phyloP scores from a whole-genome alignment of 2,329 filamentous ascomycete species.

The Elsinoe perseae region DNA sequence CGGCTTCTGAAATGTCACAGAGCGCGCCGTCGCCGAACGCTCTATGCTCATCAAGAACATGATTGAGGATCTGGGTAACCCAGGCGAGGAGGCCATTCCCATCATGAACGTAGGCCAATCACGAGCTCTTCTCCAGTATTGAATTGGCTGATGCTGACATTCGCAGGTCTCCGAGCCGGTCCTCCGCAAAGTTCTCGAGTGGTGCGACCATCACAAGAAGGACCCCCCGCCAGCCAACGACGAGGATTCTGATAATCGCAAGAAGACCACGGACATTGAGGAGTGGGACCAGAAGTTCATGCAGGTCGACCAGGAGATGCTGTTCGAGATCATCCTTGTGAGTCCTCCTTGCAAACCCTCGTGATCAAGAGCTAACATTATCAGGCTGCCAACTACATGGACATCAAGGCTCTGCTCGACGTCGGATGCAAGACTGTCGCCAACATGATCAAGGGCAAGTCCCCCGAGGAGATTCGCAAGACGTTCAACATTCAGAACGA shows the following conservation, averaged over 20 bases:
- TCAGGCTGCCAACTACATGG: constrained; percentile 93
- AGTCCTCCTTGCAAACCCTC: constrained; percentile 26
- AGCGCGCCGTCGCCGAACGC: constrained; percentile 78
- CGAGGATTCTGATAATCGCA: constrained; percentile 86
- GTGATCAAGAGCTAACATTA: neutral
- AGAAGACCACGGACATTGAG: constrained; percentile 98
- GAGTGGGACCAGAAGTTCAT: constrained; percentile 99
- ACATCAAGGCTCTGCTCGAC: constrained; percentile 96
- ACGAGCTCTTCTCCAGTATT: neutral
- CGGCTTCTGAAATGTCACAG: constrained; percentile 32
- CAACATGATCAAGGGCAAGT: constrained; percentile 99
- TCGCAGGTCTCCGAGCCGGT: constrained; percentile 77
- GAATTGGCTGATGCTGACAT: constrained; percentile 1
- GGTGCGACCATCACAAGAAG: constrained; percentile 90
- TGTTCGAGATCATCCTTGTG: constrained; percentile 97
- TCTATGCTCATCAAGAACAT: constrained; percentile 97
- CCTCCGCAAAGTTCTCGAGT: constrained; percentile 92
- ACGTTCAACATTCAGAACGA: constrained; percentile 99
- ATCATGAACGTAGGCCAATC: constrained; percentile 59
- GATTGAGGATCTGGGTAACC: constrained; percentile 79
- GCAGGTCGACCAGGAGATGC: constrained; percentile 99
- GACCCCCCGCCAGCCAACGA: constrained; percentile 77
- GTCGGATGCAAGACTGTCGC: constrained; percentile 99
- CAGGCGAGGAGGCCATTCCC: constrained; percentile 63
- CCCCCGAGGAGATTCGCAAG: constrained; percentile 96